Evolutionary conservation across 306 rosid genomes (phyloP).

Genomic region (Castanea mollissima): DNA sequence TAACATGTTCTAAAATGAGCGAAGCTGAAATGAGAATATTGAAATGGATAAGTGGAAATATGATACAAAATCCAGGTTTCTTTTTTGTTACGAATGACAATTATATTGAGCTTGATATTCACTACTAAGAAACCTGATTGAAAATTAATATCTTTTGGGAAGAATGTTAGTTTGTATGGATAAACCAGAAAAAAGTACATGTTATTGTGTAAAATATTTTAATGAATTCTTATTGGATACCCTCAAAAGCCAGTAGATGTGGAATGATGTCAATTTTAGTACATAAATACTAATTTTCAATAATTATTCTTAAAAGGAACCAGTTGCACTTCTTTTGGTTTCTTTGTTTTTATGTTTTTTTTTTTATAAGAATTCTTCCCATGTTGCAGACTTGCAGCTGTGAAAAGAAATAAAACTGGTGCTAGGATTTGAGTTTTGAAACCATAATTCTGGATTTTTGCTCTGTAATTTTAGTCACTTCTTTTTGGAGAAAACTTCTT

Average conservation of each 20-base stretch:
- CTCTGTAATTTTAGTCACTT: background rate
- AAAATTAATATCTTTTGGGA: background rate
- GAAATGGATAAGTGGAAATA: too few species aligned
- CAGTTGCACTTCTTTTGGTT: background rate
- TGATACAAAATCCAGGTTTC: too few species aligned
- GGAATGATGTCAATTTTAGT: background rate
- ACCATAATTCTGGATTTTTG: background rate
- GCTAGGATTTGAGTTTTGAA: background rate
- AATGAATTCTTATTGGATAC: background rate
- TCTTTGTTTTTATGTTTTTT: too few species aligned
- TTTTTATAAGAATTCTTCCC: background rate
- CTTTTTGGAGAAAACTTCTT: background rate
- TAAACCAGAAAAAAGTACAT: background rate
- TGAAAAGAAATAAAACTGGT: background rate
- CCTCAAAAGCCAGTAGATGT: background rate
- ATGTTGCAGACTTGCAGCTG: background rate
- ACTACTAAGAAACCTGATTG: background rate
- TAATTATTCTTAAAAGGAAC: background rate
- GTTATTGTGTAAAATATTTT: background rate
- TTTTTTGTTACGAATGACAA: too few species aligned
- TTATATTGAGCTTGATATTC: background rate
- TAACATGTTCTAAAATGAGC: too few species aligned
- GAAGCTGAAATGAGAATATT: too few species aligned
- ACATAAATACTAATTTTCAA: background rate
- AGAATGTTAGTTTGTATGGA: background rate